A percentile compares a stretch with the other conserved stretches of the same genome.
Evolutionary conservation across 2,329 filamentous ascomycete species (phyloP).

Genomic region (Dothiorella sarmentorum): DNA sequence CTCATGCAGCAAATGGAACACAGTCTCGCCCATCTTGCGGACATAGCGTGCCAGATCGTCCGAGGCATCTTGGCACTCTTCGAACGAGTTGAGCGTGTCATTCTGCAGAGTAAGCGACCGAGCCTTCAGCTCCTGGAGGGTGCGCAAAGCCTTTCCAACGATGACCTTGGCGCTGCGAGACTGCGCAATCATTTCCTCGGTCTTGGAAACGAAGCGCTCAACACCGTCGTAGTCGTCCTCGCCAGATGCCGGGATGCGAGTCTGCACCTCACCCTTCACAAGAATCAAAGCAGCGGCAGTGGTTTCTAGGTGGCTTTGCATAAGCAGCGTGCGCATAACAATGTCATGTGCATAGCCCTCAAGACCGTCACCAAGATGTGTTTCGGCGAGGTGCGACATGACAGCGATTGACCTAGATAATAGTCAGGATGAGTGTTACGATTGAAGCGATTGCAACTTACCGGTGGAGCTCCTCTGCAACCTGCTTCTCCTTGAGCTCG

Average conservation of each 20-base stretch:
- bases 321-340: slow-evolving; percentile 70
- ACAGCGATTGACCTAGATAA: slow-evolving; percentile 64
- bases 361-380: slow-evolving; percentile 68
- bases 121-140: slow-evolving; percentile 72
- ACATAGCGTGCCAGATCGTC: slow-evolving; percentile 64
- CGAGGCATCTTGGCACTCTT: slow-evolving; percentile 63
- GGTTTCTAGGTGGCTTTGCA: slow-evolving; percentile 79
- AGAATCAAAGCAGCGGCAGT: slow-evolving; percentile 65
- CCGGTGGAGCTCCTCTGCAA: slow-evolving; percentile 72
- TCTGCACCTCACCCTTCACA: slow-evolving; percentile 63
- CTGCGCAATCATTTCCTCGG: slow-evolving; percentile 69
- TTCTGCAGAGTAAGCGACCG: slow-evolving; percentile 70
- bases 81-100: slow-evolving; percentile 66
- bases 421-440: slow-evolving; percentile 22
- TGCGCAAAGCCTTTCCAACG: slow-evolving; percentile 71
- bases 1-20: slow-evolving; percentile 66
- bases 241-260: slow-evolving; percentile 52
- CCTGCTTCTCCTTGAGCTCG: slow-evolving; percentile 80
- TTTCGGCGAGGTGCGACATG: slow-evolving; percentile 79
- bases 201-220: slow-evolving; percentile 64
- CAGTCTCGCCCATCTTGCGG: slow-evolving; percentile 62
- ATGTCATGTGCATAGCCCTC: slow-evolving; percentile 75
- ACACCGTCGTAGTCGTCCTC: slow-evolving; percentile 60
- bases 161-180: slow-evolving; percentile 82
- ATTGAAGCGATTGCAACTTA: slow-evolving; percentile 10